Percentiles rank a stretch among this genome's conserved stretches.
These are phyloP conservation scores for Lasiosphaeria miniovina DNA, from an alignment of 495 filamentous ascomycete species.

Conservation along the genomic window DNA sequence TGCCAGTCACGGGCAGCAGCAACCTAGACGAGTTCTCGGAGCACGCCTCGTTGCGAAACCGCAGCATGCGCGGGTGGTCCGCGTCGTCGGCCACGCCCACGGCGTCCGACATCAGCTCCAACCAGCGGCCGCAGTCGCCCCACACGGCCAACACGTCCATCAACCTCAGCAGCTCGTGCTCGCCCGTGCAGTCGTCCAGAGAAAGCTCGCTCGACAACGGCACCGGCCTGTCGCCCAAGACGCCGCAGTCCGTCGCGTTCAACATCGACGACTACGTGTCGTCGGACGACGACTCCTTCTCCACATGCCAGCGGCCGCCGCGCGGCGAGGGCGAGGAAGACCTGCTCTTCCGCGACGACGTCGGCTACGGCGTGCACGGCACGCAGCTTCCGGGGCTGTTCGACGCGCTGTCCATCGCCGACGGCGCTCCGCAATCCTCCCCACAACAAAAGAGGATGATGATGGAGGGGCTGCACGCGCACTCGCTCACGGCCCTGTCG, in stretches of 20 bases:
- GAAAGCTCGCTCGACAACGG: slow-evolving; percentile 17
- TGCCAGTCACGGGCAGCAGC: too few relatives aligned
- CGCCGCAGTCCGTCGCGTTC: slow-evolving; percentile 19
- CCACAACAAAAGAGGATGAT: neutral
- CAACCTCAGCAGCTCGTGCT: slow-evolving; percentile 30
- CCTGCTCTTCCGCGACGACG: slow-evolving; percentile 40
- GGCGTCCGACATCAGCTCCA: slow-evolving; percentile 37
- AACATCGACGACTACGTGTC: slow-evolving; percentile 42
- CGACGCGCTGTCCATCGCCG: slow-evolving; percentile 14
- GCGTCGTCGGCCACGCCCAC: slow-evolving; percentile 40
- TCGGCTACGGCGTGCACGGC: slow-evolving; percentile 34
- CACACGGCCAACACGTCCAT: slow-evolving; percentile 45
- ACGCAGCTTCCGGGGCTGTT: slow-evolving; percentile 37
- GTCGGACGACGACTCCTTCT: slow-evolving; percentile 36
- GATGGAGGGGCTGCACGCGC: neutral
- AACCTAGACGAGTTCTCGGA: slow-evolving; percentile 21
- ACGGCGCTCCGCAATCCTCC: neutral
- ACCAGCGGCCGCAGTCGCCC: slow-evolving; percentile 36
- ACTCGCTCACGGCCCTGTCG: neutral
- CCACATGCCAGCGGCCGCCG: slow-evolving; percentile 22
- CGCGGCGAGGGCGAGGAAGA: slow-evolving; percentile 41
- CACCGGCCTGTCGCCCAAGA: slow-evolving; percentile 10
- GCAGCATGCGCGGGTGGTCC: slow-evolving; percentile 39
- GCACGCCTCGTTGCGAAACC: slow-evolving; percentile 25
- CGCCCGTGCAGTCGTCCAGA: slow-evolving; percentile 18